Conservation (phyloP, 2,329 filamentous ascomycete genomes). For the Fusarium sp. region DNA sequence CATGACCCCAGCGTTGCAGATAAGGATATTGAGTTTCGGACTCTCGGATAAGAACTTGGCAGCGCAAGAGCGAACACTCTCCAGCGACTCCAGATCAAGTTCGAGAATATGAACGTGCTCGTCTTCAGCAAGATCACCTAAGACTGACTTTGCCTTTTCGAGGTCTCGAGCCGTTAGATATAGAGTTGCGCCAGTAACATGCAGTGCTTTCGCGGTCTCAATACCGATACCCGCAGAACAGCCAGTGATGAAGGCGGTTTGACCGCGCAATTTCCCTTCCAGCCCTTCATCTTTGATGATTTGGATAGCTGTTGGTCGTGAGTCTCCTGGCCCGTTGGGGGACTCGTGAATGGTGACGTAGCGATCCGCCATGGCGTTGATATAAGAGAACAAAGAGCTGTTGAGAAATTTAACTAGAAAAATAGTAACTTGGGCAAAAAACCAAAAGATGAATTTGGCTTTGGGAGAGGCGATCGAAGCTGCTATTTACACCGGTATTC, state of each 20-base stretch:
- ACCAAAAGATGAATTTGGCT: no score
- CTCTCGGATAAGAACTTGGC: not conserved
- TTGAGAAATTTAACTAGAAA: fast-evolving
- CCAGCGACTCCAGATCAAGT: not conserved
- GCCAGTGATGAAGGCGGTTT: not conserved
- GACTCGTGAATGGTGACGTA: conserved; percentile 5
- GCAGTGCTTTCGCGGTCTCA: not conserved
- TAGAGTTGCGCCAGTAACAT: not conserved
- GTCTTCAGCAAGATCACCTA: not conserved
- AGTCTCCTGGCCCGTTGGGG: not conserved
- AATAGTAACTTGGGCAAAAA: not conserved
- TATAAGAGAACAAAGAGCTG: no score
- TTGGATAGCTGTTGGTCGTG: not conserved
- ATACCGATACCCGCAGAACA: not conserved
- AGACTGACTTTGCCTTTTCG: not conserved
- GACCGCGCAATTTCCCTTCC: not conserved
- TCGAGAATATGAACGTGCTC: not conserved
- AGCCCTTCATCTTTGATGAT: conserved; percentile 1
- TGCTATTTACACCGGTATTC: not conserved
- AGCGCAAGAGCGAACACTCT: not conserved
- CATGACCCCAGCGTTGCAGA: conserved; percentile 16
- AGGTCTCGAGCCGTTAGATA: conserved; percentile 1
- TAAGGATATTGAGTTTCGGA: not conserved
- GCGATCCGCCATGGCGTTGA: not conserved
- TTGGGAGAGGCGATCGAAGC: no score